Conservation (phyloP, 129 eudicot genomes). For the Arctium minus region DNA sequence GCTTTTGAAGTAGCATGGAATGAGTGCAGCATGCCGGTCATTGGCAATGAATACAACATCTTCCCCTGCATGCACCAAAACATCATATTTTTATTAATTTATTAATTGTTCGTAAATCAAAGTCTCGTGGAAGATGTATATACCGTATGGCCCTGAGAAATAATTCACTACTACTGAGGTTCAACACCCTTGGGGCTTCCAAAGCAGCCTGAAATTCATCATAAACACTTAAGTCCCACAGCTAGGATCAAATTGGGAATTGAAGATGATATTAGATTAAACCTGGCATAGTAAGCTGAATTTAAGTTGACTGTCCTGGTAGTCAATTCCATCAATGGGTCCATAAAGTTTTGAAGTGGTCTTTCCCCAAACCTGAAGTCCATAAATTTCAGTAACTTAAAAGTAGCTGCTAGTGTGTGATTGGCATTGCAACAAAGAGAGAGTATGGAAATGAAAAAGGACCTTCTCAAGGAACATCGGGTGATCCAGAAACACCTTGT, state of each 20-base stretch:
- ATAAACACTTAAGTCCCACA: neutral
- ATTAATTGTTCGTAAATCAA: neutral
- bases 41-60: slow-evolving; percentile 64
- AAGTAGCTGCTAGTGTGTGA: neutral
- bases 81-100: neutral
- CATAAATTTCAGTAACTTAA: slow-evolving; percentile 1
- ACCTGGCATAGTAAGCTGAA: slow-evolving; percentile 73
- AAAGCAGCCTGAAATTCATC: slow-evolving; percentile 48
- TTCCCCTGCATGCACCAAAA: slow-evolving; percentile 40
- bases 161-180: slow-evolving; percentile 45
- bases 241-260: neutral
- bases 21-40: slow-evolving; percentile 68
- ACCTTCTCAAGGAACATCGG: slow-evolving; percentile 63
- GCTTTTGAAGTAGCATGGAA: slow-evolving; percentile 60
- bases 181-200: slow-evolving; percentile 53
- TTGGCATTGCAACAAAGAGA: neutral
- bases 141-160: slow-evolving; percentile 64
- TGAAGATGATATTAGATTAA: neutral
- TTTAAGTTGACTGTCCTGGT: slow-evolving; percentile 52
- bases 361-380: slow-evolving; percentile 67
- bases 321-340: slow-evolving; percentile 58
- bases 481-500: slow-evolving; percentile 70
- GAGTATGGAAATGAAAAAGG: neutral
- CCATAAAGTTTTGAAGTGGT: slow-evolving; percentile 67
- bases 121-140: neutral